phyloP scores from a whole-genome alignment of 225 moss, liverwort and hornwort genomes.

The Marchantia paleacea region DNA sequence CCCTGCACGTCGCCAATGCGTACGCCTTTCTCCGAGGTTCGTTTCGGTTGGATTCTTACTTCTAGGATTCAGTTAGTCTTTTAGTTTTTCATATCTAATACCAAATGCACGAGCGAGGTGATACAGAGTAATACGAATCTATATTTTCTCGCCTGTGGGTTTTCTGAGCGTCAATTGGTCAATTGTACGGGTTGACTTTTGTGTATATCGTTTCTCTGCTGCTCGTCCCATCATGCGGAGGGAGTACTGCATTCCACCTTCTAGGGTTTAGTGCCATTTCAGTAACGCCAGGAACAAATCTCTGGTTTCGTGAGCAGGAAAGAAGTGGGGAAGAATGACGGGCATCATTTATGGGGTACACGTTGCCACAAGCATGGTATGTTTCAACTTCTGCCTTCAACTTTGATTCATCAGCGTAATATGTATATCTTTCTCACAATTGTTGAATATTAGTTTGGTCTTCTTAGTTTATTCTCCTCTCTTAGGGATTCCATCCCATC shows the following conservation, averaged over 20 bases:
- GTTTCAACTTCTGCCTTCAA: not conserved
- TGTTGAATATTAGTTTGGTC: not conserved
- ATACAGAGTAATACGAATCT: not conserved
- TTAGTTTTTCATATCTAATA: not conserved
- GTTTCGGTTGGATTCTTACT: not conserved
- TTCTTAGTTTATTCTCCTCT: not conserved
- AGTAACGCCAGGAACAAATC: not conserved
- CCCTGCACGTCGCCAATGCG: conserved; percentile 46
- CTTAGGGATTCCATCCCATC: not conserved
- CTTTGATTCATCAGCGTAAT: not conserved
- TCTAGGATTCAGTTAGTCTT: not conserved
- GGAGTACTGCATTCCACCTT: not conserved
- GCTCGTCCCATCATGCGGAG: too few species aligned
- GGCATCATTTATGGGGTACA: conserved; percentile 68
- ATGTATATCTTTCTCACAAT: not conserved
- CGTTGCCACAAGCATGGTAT: conserved; percentile 84
- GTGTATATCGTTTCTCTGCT: not conserved
- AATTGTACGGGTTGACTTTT: not conserved
- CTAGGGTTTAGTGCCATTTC: not conserved
- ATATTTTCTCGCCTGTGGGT: not conserved
- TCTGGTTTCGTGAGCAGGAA: conserved; percentile 40
- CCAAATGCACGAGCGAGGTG: too few species aligned
- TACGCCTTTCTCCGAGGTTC: conserved; percentile 68
- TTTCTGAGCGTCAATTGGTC: not conserved
- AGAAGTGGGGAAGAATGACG: conserved; percentile 72